Evolutionary conservation across 192 early-diverging fungal species (phyloP).

Genomic region (Dissophora globulifera): DNA sequence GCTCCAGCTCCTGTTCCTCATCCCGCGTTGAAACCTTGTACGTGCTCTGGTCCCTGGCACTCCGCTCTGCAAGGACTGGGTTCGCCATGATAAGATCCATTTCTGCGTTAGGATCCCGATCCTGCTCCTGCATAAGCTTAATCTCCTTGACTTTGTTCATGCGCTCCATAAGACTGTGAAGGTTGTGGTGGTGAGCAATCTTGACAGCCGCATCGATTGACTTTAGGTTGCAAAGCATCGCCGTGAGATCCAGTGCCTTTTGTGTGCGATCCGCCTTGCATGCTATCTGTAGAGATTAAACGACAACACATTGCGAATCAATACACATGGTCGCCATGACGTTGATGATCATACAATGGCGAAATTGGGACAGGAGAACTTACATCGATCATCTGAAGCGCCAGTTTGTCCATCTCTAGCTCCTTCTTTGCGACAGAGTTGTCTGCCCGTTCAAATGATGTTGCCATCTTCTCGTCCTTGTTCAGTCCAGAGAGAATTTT

Average conservation of each 20-base stretch:
- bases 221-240: conserved; percentile 65
- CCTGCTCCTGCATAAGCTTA: conserved; percentile 31
- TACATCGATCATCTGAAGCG: conserved; percentile 82
- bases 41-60: background rate
- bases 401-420: conserved; percentile 82
- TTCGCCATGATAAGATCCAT: conserved; percentile 36
- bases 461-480: conserved; percentile 63
- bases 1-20: conserved; percentile 32
- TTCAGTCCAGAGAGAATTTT: conserved; percentile 67
- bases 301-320: too few species aligned
- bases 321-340: background rate
- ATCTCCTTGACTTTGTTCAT: conserved; percentile 60
- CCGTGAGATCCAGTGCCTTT: conserved; percentile 83
- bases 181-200: conserved; percentile 77
- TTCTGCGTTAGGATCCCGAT: conserved; percentile 25
- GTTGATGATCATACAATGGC: background rate
- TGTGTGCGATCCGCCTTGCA: conserved; percentile 82
- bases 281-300: conserved; percentile 58
- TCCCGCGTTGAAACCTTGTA: conserved; percentile 13
- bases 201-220: conserved; percentile 88
- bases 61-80: conserved; percentile 10
- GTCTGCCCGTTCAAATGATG: conserved; percentile 38
- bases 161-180: conserved; percentile 79
- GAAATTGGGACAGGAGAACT: background rate
- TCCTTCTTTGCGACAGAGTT: conserved; percentile 61